Base-by-base conservation (phyloP, 1,139 yeast genomes). In the Protomyces inouyei region DNA sequence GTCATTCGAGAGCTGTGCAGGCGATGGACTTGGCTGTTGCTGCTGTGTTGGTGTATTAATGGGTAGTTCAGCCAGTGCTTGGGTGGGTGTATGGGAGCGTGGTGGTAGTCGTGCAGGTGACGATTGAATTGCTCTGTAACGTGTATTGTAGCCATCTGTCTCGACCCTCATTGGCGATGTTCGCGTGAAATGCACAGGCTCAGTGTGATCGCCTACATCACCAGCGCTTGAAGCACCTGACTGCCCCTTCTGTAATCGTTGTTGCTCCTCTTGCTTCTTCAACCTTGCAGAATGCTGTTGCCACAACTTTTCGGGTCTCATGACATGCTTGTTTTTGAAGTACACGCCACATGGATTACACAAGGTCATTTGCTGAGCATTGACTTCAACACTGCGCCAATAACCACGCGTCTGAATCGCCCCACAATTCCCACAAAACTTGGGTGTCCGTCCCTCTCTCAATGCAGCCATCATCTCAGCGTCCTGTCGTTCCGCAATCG, bases 301-400 rank as follows among this genome's bases (percentile, higher is more conserved):
- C 77, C 77, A 75, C 37, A 70, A 64, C 32, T 67, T 65, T 9
- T 66, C 64, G 3, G 78, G 78, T 28, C 78, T 68, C 75, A 74
- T 71, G 25, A 65, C 66, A 48, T 69, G 68, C 68, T 75, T 73
- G 28, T 71, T 65, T 38, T 68, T 67, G 65, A 69, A 71, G 70
- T 74, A 76, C n/a, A 76, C 69, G 2, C 78, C 78, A 65, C 78
- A 76, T 1, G 78, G 75, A 64, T 76, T 76, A 69, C 78, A 76
- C 36, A 76, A 18, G 18, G 43, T 59, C 35, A 52, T 37, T 12
- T 37, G 43, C 40, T 59, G 25, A 2, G 51, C 63, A 28, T 52
- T 36, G 35, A 59, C 63, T 18, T 37, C 43, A 10, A 59, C 18
- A 16, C 40, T 51, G 14, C 63, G 52, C 63, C 63, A 59, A 43